Conservation (phyloP, 108 stramenopile species). For the Cylindrotheca closterium region DNA sequence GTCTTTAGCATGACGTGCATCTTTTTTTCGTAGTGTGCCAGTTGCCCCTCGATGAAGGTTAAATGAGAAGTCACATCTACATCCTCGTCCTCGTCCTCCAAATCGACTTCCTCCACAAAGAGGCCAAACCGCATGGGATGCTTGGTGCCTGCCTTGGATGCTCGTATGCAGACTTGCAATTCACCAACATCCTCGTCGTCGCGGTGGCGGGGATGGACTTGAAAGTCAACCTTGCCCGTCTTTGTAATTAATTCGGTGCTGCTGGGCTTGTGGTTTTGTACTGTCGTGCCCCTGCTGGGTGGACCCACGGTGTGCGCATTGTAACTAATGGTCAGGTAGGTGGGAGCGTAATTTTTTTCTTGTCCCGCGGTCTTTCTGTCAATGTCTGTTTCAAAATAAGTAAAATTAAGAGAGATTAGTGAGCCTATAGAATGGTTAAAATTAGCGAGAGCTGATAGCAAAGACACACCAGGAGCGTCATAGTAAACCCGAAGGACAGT, state of each 20-base stretch:
- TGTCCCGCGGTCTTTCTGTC: background rate
- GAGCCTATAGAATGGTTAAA: conserved; percentile 3
- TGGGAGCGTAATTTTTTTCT: conserved; percentile 3
- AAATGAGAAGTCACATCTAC: conserved; percentile 49
- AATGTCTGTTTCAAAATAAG: conserved; percentile 1
- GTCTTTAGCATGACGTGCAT: conserved; percentile 64
- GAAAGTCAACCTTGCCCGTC: conserved; percentile 31
- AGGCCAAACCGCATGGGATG: conserved; percentile 25
- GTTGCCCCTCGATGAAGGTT: conserved; percentile 63
- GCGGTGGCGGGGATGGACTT: conserved; percentile 22
- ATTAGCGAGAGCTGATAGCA: background rate
- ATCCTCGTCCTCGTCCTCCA: background rate
- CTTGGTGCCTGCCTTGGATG: background rate
- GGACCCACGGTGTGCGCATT: conserved; percentile 25
- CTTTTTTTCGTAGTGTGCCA: conserved; percentile 43
- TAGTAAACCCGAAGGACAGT: conserved; percentile 48
- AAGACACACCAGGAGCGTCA: conserved; percentile 56
- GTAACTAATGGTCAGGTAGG: conserved; percentile 24
- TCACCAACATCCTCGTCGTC: conserved; percentile 6
- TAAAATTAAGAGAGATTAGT: too few relatives aligned
- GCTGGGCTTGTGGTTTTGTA: conserved; percentile 26
- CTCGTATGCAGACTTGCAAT: conserved; percentile 25
- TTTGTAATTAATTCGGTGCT: conserved; percentile 25
- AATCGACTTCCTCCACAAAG: conserved; percentile 39
- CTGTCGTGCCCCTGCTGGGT: conserved; percentile 9